phyloP scores from a whole-genome alignment of 352 stramenopile genomes.

The Pythium pectinolyticum region DNA sequence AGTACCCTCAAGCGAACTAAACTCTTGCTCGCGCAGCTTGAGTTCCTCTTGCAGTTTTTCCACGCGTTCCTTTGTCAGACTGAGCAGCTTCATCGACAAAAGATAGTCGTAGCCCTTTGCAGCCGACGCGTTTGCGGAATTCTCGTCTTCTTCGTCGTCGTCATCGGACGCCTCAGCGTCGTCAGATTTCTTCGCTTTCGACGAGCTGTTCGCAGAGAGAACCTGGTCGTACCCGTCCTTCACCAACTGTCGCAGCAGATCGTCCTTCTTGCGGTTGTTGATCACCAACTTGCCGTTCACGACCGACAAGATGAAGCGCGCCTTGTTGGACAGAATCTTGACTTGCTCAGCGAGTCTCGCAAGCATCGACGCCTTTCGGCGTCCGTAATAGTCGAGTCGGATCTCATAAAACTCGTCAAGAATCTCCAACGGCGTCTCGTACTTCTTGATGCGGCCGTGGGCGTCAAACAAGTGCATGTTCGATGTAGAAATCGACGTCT shows the following conservation, averaged over 20 bases:
- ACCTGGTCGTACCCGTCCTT: constrained; percentile 90
- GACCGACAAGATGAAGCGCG: constrained; percentile 94
- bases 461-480: constrained; percentile 98
- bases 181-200: constrained; percentile 57
- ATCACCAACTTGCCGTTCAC: constrained; percentile 91
- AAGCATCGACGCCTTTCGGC: constrained; percentile 89
- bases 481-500: constrained; percentile 90
- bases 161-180: constrained; percentile 36
- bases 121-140: constrained; percentile 28
- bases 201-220: constrained; percentile 25
- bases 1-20: constrained; percentile 75
- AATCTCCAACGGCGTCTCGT: constrained; percentile 90
- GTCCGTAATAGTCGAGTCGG: constrained; percentile 91
- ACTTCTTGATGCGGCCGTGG: constrained; percentile 92
- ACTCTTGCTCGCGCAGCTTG: constrained; percentile 81
- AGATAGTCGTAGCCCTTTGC: constrained; percentile 93
- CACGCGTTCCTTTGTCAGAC: constrained; percentile 93
- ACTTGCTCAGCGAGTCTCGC: constrained; percentile 90
- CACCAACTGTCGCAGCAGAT: constrained; percentile 88
- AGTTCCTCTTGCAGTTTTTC: constrained; percentile 89
- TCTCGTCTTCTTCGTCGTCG: constrained; percentile 58
- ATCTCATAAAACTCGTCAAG: constrained; percentile 94
- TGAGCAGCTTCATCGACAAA: constrained; percentile 94
- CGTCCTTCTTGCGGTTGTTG: constrained; percentile 92
- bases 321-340: constrained; percentile 93